Evolutionary conservation across 1,139 yeast species (phyloP).

Genomic region (Sugiyamaella pinicola): DNA sequence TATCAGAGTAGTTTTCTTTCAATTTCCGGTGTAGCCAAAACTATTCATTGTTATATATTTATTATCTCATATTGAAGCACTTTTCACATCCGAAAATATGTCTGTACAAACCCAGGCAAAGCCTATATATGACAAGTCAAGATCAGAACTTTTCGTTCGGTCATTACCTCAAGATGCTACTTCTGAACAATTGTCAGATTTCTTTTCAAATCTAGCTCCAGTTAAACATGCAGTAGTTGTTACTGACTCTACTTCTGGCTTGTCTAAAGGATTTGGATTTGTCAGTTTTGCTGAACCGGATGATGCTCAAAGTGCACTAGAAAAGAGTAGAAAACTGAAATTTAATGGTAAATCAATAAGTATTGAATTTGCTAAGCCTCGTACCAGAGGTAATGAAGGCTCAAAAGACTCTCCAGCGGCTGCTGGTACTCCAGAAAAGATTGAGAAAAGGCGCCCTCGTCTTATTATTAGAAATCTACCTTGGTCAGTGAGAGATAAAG

Average conservation of each 20-base stretch:
- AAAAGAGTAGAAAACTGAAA: slow-evolving; percentile 63
- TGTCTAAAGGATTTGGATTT: slow-evolving; percentile 92
- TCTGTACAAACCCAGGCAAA: not conserved
- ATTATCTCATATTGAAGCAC: not conserved
- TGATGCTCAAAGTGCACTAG: slow-evolving; percentile 78
- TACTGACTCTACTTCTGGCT: slow-evolving; percentile 63
- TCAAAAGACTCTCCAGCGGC: slow-evolving; percentile 23
- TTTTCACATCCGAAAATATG: not conserved
- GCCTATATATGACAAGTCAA: slow-evolving; percentile 7
- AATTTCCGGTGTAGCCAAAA: too few relatives aligned
- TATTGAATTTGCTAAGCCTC: slow-evolving; percentile 87
- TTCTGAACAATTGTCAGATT: slow-evolving; percentile 76
- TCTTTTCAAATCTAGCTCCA: slow-evolving; percentile 89
- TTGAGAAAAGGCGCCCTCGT: slow-evolving; percentile 73
- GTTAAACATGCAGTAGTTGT: slow-evolving; percentile 95
- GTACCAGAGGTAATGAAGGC: slow-evolving; percentile 63
- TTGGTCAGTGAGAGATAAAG: slow-evolving; percentile 88
- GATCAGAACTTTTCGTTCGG: slow-evolving; percentile 66
- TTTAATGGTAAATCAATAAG: slow-evolving; percentile 68
- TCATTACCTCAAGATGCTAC: slow-evolving; percentile 80
- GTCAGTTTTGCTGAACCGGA: slow-evolving; percentile 86
- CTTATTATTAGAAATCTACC: slow-evolving; percentile 90
- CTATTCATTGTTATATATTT: not conserved
- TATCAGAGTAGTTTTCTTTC: too few relatives aligned
- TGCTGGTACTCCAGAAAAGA: slow-evolving; percentile 30